These are phyloP conservation scores for Ganoderma lucidum DNA, from an alignment of 1,284 basidiomycete species.

Conservation along the genomic window DNA sequence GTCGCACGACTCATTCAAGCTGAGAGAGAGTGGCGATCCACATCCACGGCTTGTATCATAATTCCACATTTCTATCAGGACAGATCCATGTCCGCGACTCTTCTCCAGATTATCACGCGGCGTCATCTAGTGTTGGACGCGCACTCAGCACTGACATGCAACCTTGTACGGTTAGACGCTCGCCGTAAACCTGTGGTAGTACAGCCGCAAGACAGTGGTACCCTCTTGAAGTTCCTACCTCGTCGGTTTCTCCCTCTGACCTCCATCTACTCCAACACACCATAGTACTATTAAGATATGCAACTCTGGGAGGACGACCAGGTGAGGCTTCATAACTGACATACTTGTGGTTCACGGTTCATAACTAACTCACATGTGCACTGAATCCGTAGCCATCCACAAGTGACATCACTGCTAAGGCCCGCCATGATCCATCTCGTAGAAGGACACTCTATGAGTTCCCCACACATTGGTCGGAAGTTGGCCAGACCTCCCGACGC, in stretches of 20 bases:
- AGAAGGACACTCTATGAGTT: background rate
- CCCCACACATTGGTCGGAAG: constrained; percentile 17
- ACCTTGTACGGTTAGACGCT: constrained; percentile 24
- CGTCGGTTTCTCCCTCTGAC: constrained; percentile 42
- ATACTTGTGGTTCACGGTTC: background rate
- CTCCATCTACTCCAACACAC: background rate
- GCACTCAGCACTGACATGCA: constrained; percentile 13
- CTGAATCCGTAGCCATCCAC: background rate
- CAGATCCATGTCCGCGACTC: background rate
- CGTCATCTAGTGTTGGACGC: constrained; percentile 20
- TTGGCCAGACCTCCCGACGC: constrained; percentile 25
- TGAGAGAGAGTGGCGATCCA: background rate
- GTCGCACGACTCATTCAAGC: background rate
- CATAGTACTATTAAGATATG: background rate
- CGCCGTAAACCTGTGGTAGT: constrained; percentile 37
- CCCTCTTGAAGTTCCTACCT: constrained; percentile 27
- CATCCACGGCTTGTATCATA: background rate
- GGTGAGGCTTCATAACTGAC: background rate
- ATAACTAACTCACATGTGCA: background rate
- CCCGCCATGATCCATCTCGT: background rate
- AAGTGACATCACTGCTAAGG: background rate
- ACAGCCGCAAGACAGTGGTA: constrained; percentile 25
- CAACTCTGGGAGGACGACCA: background rate
- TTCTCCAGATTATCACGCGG: background rate
- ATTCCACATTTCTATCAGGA: background rate